phyloP scores from a whole-genome alignment of 139 green algal genomes.

The Chlamydomonas sphaeroides region DNA sequence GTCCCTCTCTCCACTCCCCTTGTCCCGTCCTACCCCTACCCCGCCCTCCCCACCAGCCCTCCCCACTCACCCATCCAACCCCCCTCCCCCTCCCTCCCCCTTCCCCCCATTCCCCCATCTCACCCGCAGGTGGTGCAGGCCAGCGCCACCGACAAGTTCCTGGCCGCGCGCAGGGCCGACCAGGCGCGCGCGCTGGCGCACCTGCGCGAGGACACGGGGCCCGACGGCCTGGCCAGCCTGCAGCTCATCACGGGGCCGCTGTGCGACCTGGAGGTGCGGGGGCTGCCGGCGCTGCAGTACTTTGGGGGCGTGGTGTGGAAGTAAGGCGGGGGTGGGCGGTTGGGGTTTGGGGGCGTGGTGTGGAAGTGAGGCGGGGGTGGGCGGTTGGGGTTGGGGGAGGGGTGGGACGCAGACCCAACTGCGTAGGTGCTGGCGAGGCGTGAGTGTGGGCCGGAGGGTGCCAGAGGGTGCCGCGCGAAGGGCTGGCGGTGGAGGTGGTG shows the following conservation, averaged over 20 bases:
- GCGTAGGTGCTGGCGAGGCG: too few relatives aligned
- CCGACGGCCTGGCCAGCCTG: slow-evolving; percentile 67
- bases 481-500: too few relatives aligned
- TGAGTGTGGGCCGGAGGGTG: too few relatives aligned
- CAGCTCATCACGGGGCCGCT: slow-evolving; percentile 87
- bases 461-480: too few relatives aligned
- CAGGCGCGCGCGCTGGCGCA: slow-evolving; percentile 87
- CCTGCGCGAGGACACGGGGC: slow-evolving; percentile 74
- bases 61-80: too few relatives aligned
- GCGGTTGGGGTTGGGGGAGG: too few relatives aligned
- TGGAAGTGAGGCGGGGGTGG: slow-evolving; percentile 71
- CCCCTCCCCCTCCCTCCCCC: neutral
- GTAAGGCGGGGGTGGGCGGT: neutral
- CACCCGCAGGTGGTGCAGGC: slow-evolving; percentile 56
- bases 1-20: too few relatives aligned
- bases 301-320: slow-evolving; percentile 94
- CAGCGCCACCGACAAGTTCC: slow-evolving; percentile 72
- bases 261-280: slow-evolving; percentile 94
- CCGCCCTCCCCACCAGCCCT: too few relatives aligned
- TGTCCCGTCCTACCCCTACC: too few relatives aligned
- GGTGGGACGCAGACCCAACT: too few relatives aligned
- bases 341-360: slow-evolving; percentile 57
- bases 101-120: too few relatives aligned
- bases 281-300: slow-evolving; percentile 92
- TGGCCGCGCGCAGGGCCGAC: slow-evolving; percentile 75